Base-by-base conservation (phyloP, 2,329 filamentous ascomycete genomes). In the Westerdykella aurantiaca region DNA sequence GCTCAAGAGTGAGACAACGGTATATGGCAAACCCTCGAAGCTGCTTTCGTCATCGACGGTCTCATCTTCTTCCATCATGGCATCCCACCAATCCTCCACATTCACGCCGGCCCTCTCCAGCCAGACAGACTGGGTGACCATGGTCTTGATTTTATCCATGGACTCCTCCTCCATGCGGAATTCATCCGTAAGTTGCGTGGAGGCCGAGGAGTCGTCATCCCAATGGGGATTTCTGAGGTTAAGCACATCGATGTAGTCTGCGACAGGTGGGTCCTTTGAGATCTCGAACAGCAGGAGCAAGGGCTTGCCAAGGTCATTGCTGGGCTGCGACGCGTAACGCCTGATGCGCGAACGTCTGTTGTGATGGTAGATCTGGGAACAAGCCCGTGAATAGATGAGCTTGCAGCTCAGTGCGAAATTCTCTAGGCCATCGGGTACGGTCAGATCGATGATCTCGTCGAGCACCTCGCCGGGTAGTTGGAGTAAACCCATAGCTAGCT, bases 391-490 rank as follows among this genome's bases (percentile, higher is more conserved):
- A 37, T 63, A 53, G 2, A 66, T 44, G 6, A 56, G 51, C 38
- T 60, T 62, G 41, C 60, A 66, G 10, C 56, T 48, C 9, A 66
- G 54, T 3, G 55, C 60, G 34, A 66, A 58, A 35, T 44, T 47
- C 43, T 66, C 58, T 7, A 66, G 43, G 7, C 60, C 60, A 33
- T 34, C 18, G 5, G 63, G 61, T 7, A 54, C 46, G 10, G 59
- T 54, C 18, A 49, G 50, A 25, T 58, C 51, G 31, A 66, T 56
- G 31, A 66, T 59, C 7, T 52, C 50, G 38, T 63, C 60, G 14
- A 66, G 47, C n/a, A 66, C 50, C 39, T 66, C 63, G 2, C 50
- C 50, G 1, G 63, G 62, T 11, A 66, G 53, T 35, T 62, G 55
- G 29, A 66, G 56, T 11, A 66, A 54, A 10, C 52, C 22, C 63